phyloP scores from a whole-genome alignment of 352 stramenopile genomes.

The Pythium pyrilobum region DNA sequence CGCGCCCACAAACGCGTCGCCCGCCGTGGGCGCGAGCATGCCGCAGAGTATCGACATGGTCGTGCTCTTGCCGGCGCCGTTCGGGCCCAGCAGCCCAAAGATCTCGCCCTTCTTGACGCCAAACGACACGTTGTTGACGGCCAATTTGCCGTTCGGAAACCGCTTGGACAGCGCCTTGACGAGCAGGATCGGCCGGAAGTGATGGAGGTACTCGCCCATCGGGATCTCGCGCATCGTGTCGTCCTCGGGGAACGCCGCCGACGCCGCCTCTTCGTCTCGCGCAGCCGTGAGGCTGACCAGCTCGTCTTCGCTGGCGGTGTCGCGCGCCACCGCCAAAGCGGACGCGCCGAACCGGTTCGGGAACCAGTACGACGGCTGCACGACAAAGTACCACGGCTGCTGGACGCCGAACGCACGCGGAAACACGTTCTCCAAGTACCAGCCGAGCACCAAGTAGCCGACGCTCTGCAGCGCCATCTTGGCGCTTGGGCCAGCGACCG shows the following conservation, averaged over 20 bases:
- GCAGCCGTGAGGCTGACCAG: constrained; percentile 9
- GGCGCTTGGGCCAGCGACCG: constrained; percentile 34
- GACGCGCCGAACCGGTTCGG: constrained; percentile 19
- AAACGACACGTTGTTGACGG: constrained; percentile 82
- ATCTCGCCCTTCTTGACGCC: constrained; percentile 89
- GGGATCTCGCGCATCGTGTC: constrained; percentile 63
- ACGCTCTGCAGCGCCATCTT: constrained; percentile 81
- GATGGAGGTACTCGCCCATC: constrained; percentile 45
- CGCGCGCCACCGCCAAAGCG: background rate
- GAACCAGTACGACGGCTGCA: constrained; percentile 83
- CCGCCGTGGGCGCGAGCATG: constrained; percentile 76
- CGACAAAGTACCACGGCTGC: constrained; percentile 91
- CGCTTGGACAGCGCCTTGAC: constrained; percentile 55
- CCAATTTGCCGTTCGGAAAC: constrained; percentile 74
- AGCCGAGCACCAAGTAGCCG: constrained; percentile 87
- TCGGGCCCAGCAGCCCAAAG: constrained; percentile 91
- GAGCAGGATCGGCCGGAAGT: constrained; percentile 53
- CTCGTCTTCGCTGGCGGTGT: constrained; percentile 5
- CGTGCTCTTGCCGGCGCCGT: constrained; percentile 95
- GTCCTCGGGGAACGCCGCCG: constrained; percentile 19
- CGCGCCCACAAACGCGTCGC: constrained; percentile 56
- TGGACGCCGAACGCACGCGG: constrained; percentile 89
- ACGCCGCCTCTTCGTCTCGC: background rate
- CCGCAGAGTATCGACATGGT: constrained; percentile 95
- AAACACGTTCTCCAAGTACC: constrained; percentile 93